Evolutionary conservation across 116 monocot genomes (phyloP).

Genomic region (Iris pallida): DNA sequence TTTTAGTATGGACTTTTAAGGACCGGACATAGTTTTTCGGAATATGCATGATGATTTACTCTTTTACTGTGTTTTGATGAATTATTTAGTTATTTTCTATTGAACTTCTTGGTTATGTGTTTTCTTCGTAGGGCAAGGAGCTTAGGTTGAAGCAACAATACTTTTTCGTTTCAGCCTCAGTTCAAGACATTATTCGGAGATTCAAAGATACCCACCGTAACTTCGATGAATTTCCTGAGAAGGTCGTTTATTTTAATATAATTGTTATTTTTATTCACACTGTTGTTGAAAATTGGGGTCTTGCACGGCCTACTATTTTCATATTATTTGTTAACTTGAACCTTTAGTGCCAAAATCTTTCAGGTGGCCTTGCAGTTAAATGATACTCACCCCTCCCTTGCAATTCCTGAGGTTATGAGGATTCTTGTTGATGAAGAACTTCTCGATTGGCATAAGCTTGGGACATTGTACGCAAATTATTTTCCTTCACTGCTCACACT

Average conservation of each 20-base stretch:
- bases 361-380: constrained; percentile 33
- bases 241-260: constrained; percentile 17
- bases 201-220: constrained; percentile 30
- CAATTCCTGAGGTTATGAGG: constrained; percentile 34
- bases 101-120: constrained; percentile 5
- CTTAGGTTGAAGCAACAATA: constrained; percentile 48
- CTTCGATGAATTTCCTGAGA: constrained; percentile 33
- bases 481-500: constrained; percentile 31
- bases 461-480: constrained; percentile 20
- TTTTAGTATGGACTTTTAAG: too few species aligned
- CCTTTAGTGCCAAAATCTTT: constrained; percentile 5
- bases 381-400: constrained; percentile 36
- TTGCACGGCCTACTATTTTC: background rate
- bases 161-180: constrained; percentile 39
- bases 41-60: too few species aligned
- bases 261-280: background rate
- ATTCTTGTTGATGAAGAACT: constrained; percentile 27
- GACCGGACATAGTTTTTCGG: too few species aligned
- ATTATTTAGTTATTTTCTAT: background rate
- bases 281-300: background rate
- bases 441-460: constrained; percentile 30
- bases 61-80: background rate
- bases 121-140: constrained; percentile 34
- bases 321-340: constrained; percentile 8
- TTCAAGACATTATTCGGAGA: constrained; percentile 43